These are phyloP conservation scores for Tuber microsphaerosporum DNA, from an alignment of 495 filamentous ascomycete species.

Conservation along the genomic window DNA sequence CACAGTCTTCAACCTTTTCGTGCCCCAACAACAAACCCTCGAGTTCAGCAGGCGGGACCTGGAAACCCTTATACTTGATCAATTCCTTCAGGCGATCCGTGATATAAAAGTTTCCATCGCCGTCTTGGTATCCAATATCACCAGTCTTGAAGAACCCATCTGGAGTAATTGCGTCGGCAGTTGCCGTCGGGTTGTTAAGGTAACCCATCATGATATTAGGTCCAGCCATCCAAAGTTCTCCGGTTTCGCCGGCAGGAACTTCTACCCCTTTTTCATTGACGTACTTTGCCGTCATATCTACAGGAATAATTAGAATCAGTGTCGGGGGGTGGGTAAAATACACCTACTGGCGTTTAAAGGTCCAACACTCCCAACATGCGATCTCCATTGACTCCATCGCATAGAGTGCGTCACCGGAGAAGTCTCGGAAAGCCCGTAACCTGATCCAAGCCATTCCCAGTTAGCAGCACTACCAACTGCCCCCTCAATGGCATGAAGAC, in stretches of 20 bases:
- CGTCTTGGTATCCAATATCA: constrained; percentile 56
- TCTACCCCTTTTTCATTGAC: constrained; percentile 58
- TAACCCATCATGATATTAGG: constrained; percentile 73
- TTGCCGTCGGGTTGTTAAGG: constrained; percentile 61
- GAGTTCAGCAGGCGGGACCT: constrained; percentile 80
- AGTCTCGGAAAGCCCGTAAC: constrained; percentile 54
- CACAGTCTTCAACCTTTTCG: constrained; percentile 68
- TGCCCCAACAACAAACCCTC: constrained; percentile 71
- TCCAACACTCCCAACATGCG: constrained; percentile 71
- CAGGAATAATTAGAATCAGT: neutral
- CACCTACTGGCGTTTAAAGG: constrained; percentile 54
- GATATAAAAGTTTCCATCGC: constrained; percentile 59
- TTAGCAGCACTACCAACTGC: neutral
- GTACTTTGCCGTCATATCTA: constrained; percentile 74
- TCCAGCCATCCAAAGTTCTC: constrained; percentile 74
- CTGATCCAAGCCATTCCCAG: constrained; percentile 19
- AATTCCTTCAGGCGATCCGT: constrained; percentile 86
- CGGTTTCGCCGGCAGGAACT: constrained; percentile 52
- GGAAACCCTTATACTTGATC: constrained; percentile 87
- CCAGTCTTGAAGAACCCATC: constrained; percentile 84
- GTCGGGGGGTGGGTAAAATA: neutral
- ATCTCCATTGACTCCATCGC: constrained; percentile 69
- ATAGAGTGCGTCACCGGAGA: constrained; percentile 53
- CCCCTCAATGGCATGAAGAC: neutral
- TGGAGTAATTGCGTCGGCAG: constrained; percentile 55